Percentiles rank a stretch among this genome's conserved stretches.
These are phyloP conservation scores for Chlorokybus atmophyticus DNA, from an alignment of 139 green algal genomes.

Conservation along the genomic window DNA sequence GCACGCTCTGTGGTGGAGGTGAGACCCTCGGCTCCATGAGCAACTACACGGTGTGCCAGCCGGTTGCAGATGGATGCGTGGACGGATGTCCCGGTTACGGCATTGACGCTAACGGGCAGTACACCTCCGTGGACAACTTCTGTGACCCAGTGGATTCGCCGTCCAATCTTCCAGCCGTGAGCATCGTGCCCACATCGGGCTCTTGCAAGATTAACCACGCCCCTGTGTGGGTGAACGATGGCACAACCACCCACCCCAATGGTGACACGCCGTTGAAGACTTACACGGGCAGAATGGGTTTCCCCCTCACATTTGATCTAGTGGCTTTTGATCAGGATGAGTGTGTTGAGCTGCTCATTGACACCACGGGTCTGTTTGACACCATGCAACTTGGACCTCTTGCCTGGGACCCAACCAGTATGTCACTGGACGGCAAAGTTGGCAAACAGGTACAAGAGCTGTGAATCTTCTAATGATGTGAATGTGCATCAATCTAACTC, in stretches of 20 bases:
- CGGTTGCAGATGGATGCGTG: background rate
- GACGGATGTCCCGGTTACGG: background rate
- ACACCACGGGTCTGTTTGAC: constrained; percentile 11
- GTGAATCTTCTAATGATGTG: no score
- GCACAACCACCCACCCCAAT: background rate
- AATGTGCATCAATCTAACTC: no score
- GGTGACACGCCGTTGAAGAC: background rate
- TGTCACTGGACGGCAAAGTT: no score
- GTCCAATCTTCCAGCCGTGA: background rate
- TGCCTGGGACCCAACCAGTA: no score
- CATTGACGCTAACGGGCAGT: background rate
- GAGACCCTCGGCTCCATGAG: background rate
- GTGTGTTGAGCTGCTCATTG: constrained; percentile 23
- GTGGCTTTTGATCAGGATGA: constrained; percentile 17
- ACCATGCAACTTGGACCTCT: constrained; percentile 12
- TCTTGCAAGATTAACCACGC: background rate
- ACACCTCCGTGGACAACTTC: background rate
- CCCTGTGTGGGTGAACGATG: background rate
- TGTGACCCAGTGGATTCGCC: background rate
- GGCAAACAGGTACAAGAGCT: no score
- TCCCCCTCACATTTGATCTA: constrained; percentile 11
- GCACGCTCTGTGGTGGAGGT: constrained; percentile 13
- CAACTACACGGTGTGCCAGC: background rate
- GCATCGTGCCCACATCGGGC: background rate
- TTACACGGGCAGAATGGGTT: background rate